phyloP scores from a whole-genome alignment of 805 yeast genomes.

The Ogataea dorogensis region DNA sequence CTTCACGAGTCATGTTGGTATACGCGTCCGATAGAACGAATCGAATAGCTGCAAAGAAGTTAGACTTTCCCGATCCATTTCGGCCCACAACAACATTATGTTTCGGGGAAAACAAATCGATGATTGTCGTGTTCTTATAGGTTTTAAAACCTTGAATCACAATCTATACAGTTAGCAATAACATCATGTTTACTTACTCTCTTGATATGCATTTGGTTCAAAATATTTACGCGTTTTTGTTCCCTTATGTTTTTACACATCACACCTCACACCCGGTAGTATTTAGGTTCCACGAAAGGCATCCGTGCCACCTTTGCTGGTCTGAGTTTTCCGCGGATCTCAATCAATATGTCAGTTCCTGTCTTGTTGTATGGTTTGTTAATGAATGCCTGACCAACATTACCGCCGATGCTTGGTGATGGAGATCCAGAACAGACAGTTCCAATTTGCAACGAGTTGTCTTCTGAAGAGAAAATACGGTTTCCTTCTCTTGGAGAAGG shows the following conservation, averaged over 20 bases:
- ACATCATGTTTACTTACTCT: conserved; percentile 24
- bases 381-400: conserved; percentile 90
- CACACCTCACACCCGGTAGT: conserved; percentile 39
- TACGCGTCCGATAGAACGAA: conserved; percentile 90
- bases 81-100: conserved; percentile 88
- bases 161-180: conserved; percentile 38
- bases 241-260: conserved; percentile 1
- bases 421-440: conserved; percentile 58
- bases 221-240: conserved; percentile 8
- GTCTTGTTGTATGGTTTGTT: conserved; percentile 66
- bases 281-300: conserved; percentile 80
- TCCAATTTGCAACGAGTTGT: conserved; percentile 52
- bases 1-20: conserved; percentile 79
- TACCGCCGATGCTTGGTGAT: conserved; percentile 62
- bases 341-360: conserved; percentile 70
- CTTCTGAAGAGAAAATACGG: conserved; percentile 56
- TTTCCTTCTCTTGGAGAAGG: conserved; percentile 90
- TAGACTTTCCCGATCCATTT: conserved; percentile 96
- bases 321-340: conserved; percentile 80
- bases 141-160: conserved; percentile 92
- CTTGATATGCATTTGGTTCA: conserved; percentile 23
- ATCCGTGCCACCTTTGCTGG: conserved; percentile 74
- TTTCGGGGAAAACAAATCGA: conserved; percentile 74
- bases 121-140: conserved; percentile 76
- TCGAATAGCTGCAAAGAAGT: conserved; percentile 91